These are phyloP conservation scores for Puccinellia tenuiflora DNA, from an alignment of 176 grass and related monocot genomes.

Conservation along the genomic window DNA sequence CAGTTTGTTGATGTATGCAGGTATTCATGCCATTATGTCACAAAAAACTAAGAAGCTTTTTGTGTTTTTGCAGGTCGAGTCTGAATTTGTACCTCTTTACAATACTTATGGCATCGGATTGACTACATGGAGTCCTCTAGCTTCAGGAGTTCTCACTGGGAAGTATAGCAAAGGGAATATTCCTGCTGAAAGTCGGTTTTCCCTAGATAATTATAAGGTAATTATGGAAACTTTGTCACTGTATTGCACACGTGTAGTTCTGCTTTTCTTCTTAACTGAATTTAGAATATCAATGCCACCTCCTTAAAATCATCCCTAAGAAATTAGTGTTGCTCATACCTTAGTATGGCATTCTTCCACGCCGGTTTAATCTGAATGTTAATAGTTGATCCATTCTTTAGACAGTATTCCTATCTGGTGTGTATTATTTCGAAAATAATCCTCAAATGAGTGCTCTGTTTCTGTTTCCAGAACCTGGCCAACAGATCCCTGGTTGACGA, in stretches of 20 bases:
- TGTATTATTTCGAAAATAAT: not conserved
- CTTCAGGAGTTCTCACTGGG: constrained; percentile 89
- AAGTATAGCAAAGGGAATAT: constrained; percentile 74
- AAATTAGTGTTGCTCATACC: not conserved
- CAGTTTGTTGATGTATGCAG: not conserved
- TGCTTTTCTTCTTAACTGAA: not conserved
- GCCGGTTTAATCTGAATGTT: no score
- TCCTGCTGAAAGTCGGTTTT: constrained; percentile 86
- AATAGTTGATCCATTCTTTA: no score
- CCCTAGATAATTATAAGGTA: constrained; percentile 98
- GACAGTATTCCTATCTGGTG: not conserved
- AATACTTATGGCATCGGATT: constrained; percentile 75
- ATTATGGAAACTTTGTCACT: not conserved
- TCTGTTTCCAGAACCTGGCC: constrained; percentile 69
- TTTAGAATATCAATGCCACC: not conserved
- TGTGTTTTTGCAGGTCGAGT: constrained; percentile 69
- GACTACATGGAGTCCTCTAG: constrained; percentile 94
- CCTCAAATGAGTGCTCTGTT: not conserved
- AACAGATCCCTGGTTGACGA: constrained; percentile 84
- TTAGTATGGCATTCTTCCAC: not conserved
- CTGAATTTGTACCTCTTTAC: constrained; percentile 86
- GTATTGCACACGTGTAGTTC: not conserved
- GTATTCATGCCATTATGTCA: not conserved
- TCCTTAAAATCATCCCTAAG: no score
- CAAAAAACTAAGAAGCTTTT: not conserved